These are phyloP conservation scores for Phaeoacremonium minimum DNA, from an alignment of 2,329 filamentous ascomycete genomes.

Conservation along the genomic window DNA sequence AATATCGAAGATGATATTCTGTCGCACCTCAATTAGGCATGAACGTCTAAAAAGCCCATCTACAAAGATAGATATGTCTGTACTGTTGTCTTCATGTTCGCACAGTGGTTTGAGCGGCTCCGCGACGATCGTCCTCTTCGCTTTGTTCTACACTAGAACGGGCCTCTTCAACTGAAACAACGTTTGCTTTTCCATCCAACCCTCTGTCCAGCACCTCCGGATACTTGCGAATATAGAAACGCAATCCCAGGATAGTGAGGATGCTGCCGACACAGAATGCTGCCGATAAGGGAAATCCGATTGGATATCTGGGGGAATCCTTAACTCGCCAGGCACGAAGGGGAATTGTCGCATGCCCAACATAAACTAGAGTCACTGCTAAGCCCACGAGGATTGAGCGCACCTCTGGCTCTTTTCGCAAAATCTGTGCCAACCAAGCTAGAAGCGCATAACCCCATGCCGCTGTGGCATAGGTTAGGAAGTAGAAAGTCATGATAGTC, in stretches of 20 bases:
- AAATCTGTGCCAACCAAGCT: slow-evolving; percentile 27
- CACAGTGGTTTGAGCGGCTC: too few species aligned
- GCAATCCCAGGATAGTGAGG: slow-evolving; percentile 21
- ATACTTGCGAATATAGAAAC: slow-evolving; percentile 21
- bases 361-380: slow-evolving; percentile 31
- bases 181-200: not conserved
- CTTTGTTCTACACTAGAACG: not conserved
- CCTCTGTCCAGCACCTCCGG: slow-evolving; percentile 12
- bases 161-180: not conserved
- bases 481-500: slow-evolving; percentile 28
- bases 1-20: too few species aligned
- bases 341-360: slow-evolving; percentile 32
- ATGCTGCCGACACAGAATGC: slow-evolving; percentile 26
- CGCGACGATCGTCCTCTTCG: too few species aligned
- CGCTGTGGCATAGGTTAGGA: slow-evolving; percentile 27
- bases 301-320: slow-evolving; percentile 27
- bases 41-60: too few species aligned
- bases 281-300: slow-evolving; percentile 29
- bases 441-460: slow-evolving; percentile 26
- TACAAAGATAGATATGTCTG: too few species aligned
- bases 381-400: slow-evolving; percentile 28
- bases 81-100: too few species aligned
- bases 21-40: too few species aligned
- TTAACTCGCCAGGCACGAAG: slow-evolving; percentile 27
- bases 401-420: slow-evolving; percentile 29